Conservation (phyloP, 495 filamentous ascomycete species). For the Chaetomidium leptoderma region DNA sequence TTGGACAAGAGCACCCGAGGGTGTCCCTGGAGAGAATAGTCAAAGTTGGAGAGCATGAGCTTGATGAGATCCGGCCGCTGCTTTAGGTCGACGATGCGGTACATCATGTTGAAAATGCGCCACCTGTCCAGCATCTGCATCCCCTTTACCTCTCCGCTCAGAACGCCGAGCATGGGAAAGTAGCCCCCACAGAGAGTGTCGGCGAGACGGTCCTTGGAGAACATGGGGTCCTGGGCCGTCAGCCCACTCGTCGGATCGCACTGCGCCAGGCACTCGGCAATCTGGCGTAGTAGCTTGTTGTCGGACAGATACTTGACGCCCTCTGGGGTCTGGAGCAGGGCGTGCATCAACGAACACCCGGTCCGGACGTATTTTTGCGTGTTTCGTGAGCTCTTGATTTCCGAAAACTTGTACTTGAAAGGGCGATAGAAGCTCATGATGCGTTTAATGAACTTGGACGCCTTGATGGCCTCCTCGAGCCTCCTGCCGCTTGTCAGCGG, state of each 20-base stretch:
- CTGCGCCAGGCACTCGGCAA: conserved; percentile 93
- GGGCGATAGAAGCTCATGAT: conserved; percentile 92
- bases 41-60: conserved; percentile 80
- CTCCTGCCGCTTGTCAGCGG: conserved; percentile 88
- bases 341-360: conserved; percentile 81
- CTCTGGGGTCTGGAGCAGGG: conserved; percentile 76
- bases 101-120: conserved; percentile 99
- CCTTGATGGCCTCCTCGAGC: conserved; percentile 90
- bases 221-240: conserved; percentile 81
- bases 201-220: conserved; percentile 73
- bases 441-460: conserved; percentile 90
- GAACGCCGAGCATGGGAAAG: conserved; percentile 81
- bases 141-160: conserved; percentile 76
- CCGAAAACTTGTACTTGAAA: conserved; percentile 92
- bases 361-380: conserved; percentile 92
- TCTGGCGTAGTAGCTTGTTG: conserved; percentile 86
- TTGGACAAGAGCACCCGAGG: conserved; percentile 89
- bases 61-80: conserved; percentile 87
- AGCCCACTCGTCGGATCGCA: conserved; percentile 86
- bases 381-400: conserved; percentile 77
- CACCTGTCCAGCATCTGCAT: conserved; percentile 89
- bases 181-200: conserved; percentile 88
- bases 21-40: conserved; percentile 81
- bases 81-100: conserved; percentile 89
- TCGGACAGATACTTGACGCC: conserved; percentile 81